phyloP scores from a whole-genome alignment of 345 rosid genomes.

The Boechera divaricarpa region DNA sequence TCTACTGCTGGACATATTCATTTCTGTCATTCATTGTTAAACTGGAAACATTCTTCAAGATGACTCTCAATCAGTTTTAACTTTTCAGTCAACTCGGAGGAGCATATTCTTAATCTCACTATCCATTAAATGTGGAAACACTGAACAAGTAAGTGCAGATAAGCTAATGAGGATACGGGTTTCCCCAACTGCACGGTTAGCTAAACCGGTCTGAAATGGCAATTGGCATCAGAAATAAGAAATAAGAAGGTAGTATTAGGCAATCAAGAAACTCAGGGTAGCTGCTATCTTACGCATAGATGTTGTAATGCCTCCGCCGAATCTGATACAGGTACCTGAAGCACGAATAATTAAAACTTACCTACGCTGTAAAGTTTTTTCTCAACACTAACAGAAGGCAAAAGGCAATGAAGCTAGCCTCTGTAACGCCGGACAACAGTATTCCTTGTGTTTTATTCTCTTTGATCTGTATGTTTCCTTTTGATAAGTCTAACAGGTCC shows the following conservation, averaged over 20 bases:
- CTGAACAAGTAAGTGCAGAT: slow-evolving; percentile 5
- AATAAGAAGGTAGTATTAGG: slow-evolving; percentile 22
- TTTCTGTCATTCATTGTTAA: slow-evolving; percentile 59
- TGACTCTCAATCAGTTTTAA: slow-evolving; percentile 16
- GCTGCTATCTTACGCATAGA: slow-evolving; percentile 65
- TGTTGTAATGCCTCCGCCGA: slow-evolving; percentile 66
- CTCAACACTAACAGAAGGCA: slow-evolving; percentile 5
- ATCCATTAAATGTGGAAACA: slow-evolving; percentile 12
- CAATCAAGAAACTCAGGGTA: slow-evolving; percentile 23
- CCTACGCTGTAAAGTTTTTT: slow-evolving; percentile 9
- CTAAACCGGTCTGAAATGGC: slow-evolving; percentile 71
- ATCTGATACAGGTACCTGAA: slow-evolving; percentile 58
- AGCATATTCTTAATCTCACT: slow-evolving; percentile 10
- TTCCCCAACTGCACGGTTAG: slow-evolving; percentile 90
- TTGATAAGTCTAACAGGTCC: slow-evolving; percentile 82
- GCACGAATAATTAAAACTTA: slow-evolving; percentile 31
- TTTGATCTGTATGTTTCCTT: slow-evolving; percentile 84
- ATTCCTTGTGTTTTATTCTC: slow-evolving; percentile 77
- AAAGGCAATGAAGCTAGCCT: slow-evolving; percentile 48
- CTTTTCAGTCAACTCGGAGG: slow-evolving; percentile 1
- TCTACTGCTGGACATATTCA: slow-evolving; percentile 94
- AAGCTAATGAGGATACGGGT: slow-evolving; percentile 70
- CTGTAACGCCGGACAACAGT: slow-evolving; percentile 72
- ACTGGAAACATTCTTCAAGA: slow-evolving; percentile 36
- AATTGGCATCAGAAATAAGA: slow-evolving; percentile 43